phyloP scores from a whole-genome alignment of 2,329 filamentous ascomycete species.

The Pseudopyricularia javanii region DNA sequence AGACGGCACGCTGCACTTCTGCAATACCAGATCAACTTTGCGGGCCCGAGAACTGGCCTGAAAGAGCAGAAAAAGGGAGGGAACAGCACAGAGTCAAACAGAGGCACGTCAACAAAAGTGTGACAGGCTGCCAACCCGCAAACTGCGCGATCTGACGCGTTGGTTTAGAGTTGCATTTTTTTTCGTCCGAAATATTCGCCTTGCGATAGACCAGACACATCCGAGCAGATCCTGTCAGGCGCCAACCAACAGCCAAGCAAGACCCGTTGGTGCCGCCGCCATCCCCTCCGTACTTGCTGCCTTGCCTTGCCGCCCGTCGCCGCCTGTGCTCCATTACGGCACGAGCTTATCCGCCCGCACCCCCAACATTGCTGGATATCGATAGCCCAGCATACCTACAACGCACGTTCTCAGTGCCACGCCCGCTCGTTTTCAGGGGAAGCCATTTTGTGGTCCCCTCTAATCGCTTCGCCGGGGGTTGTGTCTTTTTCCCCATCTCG shows the following conservation, averaged over 20 bases:
- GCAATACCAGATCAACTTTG: neutral
- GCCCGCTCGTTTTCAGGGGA: neutral
- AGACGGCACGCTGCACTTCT: neutral
- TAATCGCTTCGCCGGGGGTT: neutral
- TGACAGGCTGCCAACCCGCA: too few relatives aligned
- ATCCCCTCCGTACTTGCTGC: neutral
- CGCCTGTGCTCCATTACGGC: neutral
- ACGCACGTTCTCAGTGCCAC: neutral
- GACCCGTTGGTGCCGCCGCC: neutral
- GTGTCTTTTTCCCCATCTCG: neutral
- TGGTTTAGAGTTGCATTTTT: neutral
- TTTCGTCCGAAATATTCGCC: neutral
- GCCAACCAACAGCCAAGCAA: neutral
- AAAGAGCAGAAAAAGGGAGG: neutral
- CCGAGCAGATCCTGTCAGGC: neutral
- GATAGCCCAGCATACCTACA: constrained; percentile 1
- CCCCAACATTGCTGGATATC: neutral
- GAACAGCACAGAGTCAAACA: too few relatives aligned
- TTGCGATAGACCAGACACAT: neutral
- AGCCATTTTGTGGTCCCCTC: neutral
- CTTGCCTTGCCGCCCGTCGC: neutral
- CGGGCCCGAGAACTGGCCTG: neutral
- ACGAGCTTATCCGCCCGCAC: neutral
- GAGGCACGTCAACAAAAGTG: neutral
- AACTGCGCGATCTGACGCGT: neutral